phyloP scores from a whole-genome alignment of 2,329 filamentous ascomycete genomes.

The Xylariaceae sp. region DNA sequence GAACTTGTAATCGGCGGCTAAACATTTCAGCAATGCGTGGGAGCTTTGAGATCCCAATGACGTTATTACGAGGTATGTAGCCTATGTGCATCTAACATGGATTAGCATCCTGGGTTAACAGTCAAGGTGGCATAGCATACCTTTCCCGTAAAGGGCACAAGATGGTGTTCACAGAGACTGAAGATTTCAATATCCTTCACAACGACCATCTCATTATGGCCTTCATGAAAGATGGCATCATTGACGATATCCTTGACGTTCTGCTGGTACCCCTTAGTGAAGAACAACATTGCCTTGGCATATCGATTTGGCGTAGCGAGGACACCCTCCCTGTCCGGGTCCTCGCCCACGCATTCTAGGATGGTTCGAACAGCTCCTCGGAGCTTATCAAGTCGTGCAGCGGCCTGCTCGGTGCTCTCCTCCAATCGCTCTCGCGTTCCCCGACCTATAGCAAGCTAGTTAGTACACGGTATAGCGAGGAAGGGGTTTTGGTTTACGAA shows the following conservation, averaged over 20 bases:
- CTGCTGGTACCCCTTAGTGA: constrained; percentile 96
- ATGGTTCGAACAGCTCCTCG: constrained; percentile 68
- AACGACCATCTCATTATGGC: constrained; percentile 96
- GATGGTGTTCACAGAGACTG: constrained; percentile 93
- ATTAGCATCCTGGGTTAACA: not conserved
- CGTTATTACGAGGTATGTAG: constrained; percentile 87
- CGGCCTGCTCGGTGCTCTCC: constrained; percentile 58
- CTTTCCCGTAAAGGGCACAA: constrained; percentile 96
- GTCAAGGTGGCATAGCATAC: constrained; percentile 51
- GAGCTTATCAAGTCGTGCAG: constrained; percentile 61
- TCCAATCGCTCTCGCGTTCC: constrained; percentile 70
- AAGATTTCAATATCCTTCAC: constrained; percentile 97
- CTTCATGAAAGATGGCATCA: constrained; percentile 91
- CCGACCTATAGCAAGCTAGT: constrained; percentile 49
- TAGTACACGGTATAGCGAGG: constrained; percentile 19
- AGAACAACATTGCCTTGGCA: constrained; percentile 92
- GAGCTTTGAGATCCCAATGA: constrained; percentile 94
- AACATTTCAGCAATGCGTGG: constrained; percentile 98
- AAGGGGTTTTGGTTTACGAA: constrained; percentile 39
- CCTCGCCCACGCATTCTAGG: constrained; percentile 72
- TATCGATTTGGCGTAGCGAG: constrained; percentile 80
- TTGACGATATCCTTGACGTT: constrained; percentile 93
- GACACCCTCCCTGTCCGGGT: constrained; percentile 68
- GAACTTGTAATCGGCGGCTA: constrained; percentile 88
- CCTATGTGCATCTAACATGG: constrained; percentile 89